These are phyloP conservation scores for Aspergillus sp. DNA, from an alignment of 2,329 filamentous ascomycete genomes.

Conservation along the genomic window DNA sequence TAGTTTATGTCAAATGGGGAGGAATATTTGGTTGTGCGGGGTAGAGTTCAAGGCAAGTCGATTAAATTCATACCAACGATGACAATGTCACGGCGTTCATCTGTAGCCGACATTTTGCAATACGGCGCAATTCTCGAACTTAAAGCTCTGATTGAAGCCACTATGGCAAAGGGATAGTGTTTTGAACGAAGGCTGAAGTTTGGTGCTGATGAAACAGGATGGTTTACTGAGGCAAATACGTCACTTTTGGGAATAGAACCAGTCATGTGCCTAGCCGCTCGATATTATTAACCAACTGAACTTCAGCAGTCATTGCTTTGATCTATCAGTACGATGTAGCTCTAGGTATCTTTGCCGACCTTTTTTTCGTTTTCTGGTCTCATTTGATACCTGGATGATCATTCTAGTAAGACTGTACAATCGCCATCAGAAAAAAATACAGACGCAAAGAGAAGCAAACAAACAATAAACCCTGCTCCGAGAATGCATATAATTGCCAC, in stretches of 20 bases:
- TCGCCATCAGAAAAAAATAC: background rate
- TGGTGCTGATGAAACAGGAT: background rate
- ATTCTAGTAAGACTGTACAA: too few species aligned
- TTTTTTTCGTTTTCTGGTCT: background rate
- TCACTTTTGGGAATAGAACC: slow-evolving; percentile 16
- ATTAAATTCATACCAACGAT: slow-evolving; percentile 30
- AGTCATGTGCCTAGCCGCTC: slow-evolving; percentile 21
- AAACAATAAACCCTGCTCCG: slow-evolving; percentile 21
- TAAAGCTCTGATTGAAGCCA: slow-evolving; percentile 18
- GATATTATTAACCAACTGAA: background rate
- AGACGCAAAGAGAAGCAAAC: slow-evolving; percentile 5
- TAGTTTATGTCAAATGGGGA: slow-evolving; percentile 4
- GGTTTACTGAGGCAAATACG: slow-evolving; percentile 15
- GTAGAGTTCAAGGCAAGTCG: slow-evolving; percentile 7
- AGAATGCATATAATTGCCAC: slow-evolving; percentile 21
- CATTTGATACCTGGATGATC: background rate
- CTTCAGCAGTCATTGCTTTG: background rate
- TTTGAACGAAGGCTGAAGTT: slow-evolving; percentile 1
- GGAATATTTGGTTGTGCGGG: slow-evolving; percentile 14
- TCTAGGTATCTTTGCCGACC: background rate
- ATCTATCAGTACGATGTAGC: background rate
- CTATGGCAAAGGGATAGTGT: slow-evolving; percentile 6
- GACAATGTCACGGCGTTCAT: slow-evolving; percentile 34
- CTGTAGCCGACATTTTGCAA: slow-evolving; percentile 24
- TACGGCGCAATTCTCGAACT: slow-evolving; percentile 11